A percentile compares a stretch with the other conserved stretches of the same genome.
These are phyloP conservation scores for Erigeron philadelphicus DNA, from an alignment of 140 eudicot species.

Conservation along the genomic window DNA sequence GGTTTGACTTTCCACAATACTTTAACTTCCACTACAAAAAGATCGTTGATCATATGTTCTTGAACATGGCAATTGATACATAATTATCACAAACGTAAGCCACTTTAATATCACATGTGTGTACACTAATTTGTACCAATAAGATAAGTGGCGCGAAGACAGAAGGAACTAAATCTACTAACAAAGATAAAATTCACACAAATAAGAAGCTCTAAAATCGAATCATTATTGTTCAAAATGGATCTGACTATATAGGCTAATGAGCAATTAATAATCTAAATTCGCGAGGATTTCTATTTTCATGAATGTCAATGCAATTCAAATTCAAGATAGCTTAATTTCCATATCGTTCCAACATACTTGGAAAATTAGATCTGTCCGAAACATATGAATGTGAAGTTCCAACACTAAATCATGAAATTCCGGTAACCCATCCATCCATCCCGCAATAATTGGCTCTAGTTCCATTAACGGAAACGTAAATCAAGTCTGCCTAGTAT, in stretches of 20 bases:
- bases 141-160: not conserved
- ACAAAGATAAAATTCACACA: not conserved
- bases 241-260: slow-evolving; percentile 9
- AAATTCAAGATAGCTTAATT: not conserved
- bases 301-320: slow-evolving; percentile 9
- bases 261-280: slow-evolving; percentile 15
- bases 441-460: no score
- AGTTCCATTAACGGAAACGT: no score
- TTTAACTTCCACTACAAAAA: slow-evolving; percentile 1
- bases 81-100: no score
- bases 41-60: not conserved
- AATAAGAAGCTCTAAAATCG: not conserved
- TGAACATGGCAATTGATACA: not conserved
- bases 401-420: no score
- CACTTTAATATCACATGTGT: no score
- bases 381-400: no score
- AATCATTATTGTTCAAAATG: no score
- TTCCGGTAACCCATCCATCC: no score
- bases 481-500: no score
- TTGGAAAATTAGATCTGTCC: no score
- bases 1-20: not conserved
- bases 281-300: not conserved
- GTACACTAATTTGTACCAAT: not conserved
- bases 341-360: no score
- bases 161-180: not conserved